Conservation (phyloP, 192 early-diverging fungal genomes). For the Linnemannia hyalina region DNA sequence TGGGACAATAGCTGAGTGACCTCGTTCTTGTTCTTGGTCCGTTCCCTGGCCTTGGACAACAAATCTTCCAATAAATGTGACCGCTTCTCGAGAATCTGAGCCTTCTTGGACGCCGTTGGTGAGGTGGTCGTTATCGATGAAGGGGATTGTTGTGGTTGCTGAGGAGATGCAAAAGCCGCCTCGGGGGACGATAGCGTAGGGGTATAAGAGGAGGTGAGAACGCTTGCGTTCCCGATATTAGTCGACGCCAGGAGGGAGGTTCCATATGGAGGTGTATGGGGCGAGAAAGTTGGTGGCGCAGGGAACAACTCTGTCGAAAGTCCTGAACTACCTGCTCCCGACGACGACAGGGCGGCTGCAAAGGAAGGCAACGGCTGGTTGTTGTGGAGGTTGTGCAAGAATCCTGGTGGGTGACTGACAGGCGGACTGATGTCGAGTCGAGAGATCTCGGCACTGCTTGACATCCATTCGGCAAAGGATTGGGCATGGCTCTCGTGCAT, state of each 20-base stretch:
- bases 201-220: constrained; percentile 52
- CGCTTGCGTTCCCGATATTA: constrained; percentile 10
- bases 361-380: constrained; percentile 20
- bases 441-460: constrained; percentile 53
- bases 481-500: constrained; percentile 40
- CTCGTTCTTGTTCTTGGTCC: constrained; percentile 26
- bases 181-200: constrained; percentile 36
- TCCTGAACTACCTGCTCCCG: not conserved
- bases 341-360: constrained; percentile 16
- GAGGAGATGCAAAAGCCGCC: constrained; percentile 6
- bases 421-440: constrained; percentile 48
- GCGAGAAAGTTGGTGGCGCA: not conserved
- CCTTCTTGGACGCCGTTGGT: constrained; percentile 15
- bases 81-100: constrained; percentile 36
- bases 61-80: constrained; percentile 33
- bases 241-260: constrained; percentile 19
- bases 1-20: not conserved
- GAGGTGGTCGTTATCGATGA: not conserved
- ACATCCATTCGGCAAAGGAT: constrained; percentile 58
- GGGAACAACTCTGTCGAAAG: not conserved
- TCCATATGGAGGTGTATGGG: not conserved
- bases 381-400: not conserved
- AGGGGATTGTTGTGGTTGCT: not conserved
- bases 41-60: constrained; percentile 27
- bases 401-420: not conserved